These are phyloP conservation scores for Globisporangium iwayamae DNA, from an alignment of 352 stramenopile species.

Conservation along the genomic window DNA sequence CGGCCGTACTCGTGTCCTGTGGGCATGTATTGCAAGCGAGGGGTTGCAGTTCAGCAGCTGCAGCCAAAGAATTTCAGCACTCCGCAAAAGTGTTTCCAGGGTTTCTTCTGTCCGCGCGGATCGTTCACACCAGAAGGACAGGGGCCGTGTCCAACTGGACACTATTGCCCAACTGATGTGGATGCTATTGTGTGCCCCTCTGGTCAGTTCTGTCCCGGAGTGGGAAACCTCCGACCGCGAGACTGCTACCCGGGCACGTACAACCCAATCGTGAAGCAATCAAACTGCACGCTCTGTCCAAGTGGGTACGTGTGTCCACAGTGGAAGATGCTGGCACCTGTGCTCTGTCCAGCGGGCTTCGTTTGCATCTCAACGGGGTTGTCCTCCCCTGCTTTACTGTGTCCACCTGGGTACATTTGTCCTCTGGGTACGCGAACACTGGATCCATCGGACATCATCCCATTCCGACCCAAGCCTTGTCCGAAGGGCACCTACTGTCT, in stretches of 20 bases:
- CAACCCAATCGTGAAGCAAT: conserved; percentile 76
- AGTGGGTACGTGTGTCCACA: conserved; percentile 93
- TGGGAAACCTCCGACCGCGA: conserved; percentile 90
- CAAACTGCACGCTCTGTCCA: conserved; percentile 93
- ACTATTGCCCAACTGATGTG: conserved; percentile 92
- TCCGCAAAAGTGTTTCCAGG: conserved; percentile 93
- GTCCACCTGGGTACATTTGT: conserved; percentile 94
- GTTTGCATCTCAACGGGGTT: conserved; percentile 93
- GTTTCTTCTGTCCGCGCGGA: conserved; percentile 95
- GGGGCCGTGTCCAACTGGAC: conserved; percentile 93
- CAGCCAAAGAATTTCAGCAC: conserved; percentile 89
- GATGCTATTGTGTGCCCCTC: conserved; percentile 89
- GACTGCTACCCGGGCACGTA: conserved; percentile 95
- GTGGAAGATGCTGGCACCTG: conserved; percentile 62
- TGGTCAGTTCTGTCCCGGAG: conserved; percentile 93
- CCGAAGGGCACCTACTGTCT: conserved; percentile 93
- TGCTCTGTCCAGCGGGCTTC: conserved; percentile 92
- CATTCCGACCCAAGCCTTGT: conserved; percentile 85
- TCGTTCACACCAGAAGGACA: conserved; percentile 90
- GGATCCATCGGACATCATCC: conserved; percentile 79
- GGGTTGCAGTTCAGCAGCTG: conserved; percentile 63
- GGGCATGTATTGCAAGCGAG: conserved; percentile 90
- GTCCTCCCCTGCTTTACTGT: conserved; percentile 88
- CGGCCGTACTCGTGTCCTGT: conserved; percentile 93
- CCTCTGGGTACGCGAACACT: conserved; percentile 88